Base-by-base conservation (phyloP, 2,329 filamentous ascomycete genomes). In the Alternaria metachromatica region DNA sequence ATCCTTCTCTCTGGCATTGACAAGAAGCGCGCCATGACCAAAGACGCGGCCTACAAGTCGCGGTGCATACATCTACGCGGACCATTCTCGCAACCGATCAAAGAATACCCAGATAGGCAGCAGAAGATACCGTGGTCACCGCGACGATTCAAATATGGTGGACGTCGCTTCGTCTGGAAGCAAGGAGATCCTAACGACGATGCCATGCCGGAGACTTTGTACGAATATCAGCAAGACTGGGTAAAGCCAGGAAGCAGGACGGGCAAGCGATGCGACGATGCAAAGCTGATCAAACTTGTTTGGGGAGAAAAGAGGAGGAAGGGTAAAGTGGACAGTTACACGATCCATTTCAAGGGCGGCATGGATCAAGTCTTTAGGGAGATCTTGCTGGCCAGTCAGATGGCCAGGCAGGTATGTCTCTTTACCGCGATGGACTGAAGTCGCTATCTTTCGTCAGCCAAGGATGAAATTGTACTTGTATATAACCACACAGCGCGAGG, bases 161-260 rank as follows among this genome's bases (percentile, higher is more conserved):
- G 77, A 10, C 76, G 77, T 8, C 71, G 75, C 20, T 79, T 79
- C 59, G 77, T 81, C 20, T 87, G 84, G 82, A 83, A 74, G 37
- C 77, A 76, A 9, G 82, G 79, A 20, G 70, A 80, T 21, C 80
- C 83, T 3, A 75, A 86, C 71, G 84, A 86, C 65, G 83, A 86
- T 41, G 75, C 76, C 6, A 79, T 79, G 77, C 76, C 76, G 6
- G 77, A 79, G 68, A 78, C 76, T 5, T 68, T 79, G 21, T 79
- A 78, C 64, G 77, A 79, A 56, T 79, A 75, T 55, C 70, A 70
- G 26, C 71, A 68, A 28, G 76, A 79, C 49, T 78, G 72, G 72
- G 70, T 74, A 10, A 79, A 79, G 65, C 75, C 77, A 20, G 76
- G 76, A 9, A 78, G 75, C 65, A 62, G 77, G 44, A 78, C 75